Evolutionary conservation across 768 basidiomycete species (phyloP).

Genomic region (Pleurotus sapidus): DNA sequence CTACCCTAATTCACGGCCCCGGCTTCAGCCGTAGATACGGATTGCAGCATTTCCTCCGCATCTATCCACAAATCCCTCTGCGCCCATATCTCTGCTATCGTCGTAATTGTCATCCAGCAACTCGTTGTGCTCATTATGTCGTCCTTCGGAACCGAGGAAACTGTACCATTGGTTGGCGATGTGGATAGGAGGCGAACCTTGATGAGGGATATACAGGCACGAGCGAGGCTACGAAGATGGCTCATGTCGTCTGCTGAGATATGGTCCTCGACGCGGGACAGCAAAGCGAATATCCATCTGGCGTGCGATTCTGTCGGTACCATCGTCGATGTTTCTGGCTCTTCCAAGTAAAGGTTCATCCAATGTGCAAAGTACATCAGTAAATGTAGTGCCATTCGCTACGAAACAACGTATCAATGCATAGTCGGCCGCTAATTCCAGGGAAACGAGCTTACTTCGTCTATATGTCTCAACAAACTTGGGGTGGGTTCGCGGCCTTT

Average conservation of each 20-base stretch:
- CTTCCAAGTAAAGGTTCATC: constrained; percentile 62
- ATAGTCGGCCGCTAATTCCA: too few species aligned
- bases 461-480: constrained; percentile 51
- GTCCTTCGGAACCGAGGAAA: background rate
- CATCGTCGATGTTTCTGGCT: constrained; percentile 31
- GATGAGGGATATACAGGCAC: constrained; percentile 60
- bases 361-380: constrained; percentile 84
- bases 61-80: constrained; percentile 83
- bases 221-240: constrained; percentile 70
- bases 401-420: background rate
- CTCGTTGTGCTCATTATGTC: constrained; percentile 38
- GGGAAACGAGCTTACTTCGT: constrained; percentile 51
- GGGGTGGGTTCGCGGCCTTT: constrained; percentile 59
- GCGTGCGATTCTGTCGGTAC: constrained; percentile 56
- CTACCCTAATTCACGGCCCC: too few species aligned
- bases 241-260: constrained; percentile 76
- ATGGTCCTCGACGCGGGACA: constrained; percentile 66
- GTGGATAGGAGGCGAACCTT: constrained; percentile 27
- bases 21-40: constrained; percentile 8
- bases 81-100: constrained; percentile 67
- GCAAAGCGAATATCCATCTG: constrained; percentile 76
- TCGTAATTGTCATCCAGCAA: constrained; percentile 74
- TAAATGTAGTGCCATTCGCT: constrained; percentile 73
- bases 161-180: background rate
- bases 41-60: constrained; percentile 51